A percentile compares a stretch with the other conserved stretches of the same genome.
Evolutionary conservation across 2,329 filamentous ascomycete genomes (phyloP).

Genomic region (Calonectria fujianensis): DNA sequence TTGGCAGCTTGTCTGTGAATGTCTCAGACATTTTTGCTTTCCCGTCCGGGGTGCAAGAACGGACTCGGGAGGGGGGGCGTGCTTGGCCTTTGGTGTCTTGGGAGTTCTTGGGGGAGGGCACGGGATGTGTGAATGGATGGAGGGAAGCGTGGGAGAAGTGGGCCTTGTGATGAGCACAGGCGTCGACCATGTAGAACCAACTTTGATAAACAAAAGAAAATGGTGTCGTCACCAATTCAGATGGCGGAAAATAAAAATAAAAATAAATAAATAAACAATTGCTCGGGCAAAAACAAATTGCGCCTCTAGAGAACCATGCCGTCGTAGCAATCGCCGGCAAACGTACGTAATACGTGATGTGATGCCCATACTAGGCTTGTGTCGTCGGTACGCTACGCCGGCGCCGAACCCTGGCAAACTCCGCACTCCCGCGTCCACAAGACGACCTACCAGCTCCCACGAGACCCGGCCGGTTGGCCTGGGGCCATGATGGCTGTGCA

Average conservation of each 20-base stretch:
- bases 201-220: not conserved
- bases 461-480: slow-evolving; percentile 21
- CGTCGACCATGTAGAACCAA: slow-evolving; percentile 3
- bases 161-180: slow-evolving; percentile 14
- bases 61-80: not conserved
- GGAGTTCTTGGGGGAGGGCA: not conserved
- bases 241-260: not conserved
- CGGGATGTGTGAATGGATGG: slow-evolving; percentile 10
- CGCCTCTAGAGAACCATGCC: not conserved
- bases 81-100: not conserved
- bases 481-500: slow-evolving; percentile 20
- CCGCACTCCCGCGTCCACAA: slow-evolving; percentile 19
- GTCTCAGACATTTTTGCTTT: slow-evolving; percentile 49
- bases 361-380: slow-evolving; percentile 1
- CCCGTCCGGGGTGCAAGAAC: slow-evolving; percentile 6
- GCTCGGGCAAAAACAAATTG: not conserved
- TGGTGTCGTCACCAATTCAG: not conserved
- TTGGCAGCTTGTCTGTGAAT: slow-evolving; percentile 12
- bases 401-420: slow-evolving; percentile 2
- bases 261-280: not conserved
- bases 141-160: slow-evolving; percentile 7
- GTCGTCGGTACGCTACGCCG: not conserved
- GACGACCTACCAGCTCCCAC: slow-evolving; percentile 13
- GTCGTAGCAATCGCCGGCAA: not conserved
- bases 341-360: slow-evolving; percentile 20